Evolutionary conservation across 495 filamentous ascomycete genomes (phyloP).

Genomic region (Penicillium goetzii): DNA sequence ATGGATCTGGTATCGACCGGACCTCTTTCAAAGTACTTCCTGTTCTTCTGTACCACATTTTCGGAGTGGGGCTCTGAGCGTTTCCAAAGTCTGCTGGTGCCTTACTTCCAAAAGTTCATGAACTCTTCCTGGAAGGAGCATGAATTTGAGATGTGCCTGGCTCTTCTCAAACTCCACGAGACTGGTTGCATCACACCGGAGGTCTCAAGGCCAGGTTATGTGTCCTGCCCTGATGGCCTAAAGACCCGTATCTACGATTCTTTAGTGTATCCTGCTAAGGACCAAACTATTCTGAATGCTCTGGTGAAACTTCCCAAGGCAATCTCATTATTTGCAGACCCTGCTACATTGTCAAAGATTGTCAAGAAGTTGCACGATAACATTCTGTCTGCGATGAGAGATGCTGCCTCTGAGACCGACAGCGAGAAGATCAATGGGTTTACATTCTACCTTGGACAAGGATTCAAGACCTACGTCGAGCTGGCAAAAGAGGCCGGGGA

Average conservation of each 20-base stretch:
- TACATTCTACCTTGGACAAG: constrained; percentile 47
- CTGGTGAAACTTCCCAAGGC: constrained; percentile 45
- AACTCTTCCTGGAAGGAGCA: constrained; percentile 69
- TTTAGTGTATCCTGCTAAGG: constrained; percentile 51
- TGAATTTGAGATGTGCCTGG: constrained; percentile 67
- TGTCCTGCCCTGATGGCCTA: constrained; percentile 67
- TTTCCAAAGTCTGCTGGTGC: constrained; percentile 75
- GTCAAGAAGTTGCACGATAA: constrained; percentile 41
- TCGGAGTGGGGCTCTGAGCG: constrained; percentile 71
- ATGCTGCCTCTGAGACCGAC: constrained; percentile 29
- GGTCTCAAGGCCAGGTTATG: constrained; percentile 55
- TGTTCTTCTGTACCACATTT: constrained; percentile 81
- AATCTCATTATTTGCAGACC: constrained; percentile 42
- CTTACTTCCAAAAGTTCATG: constrained; percentile 84
- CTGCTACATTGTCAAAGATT: constrained; percentile 40
- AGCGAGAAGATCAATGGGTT: constrained; percentile 25
- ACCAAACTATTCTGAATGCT: constrained; percentile 43
- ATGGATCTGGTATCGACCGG: constrained; percentile 67
- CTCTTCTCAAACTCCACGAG: constrained; percentile 69
- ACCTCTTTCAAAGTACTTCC: constrained; percentile 66
- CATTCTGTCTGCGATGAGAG: constrained; percentile 30
- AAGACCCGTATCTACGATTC: constrained; percentile 68
- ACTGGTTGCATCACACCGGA: constrained; percentile 51
- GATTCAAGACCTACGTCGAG: constrained; percentile 53
- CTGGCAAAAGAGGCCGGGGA: constrained; percentile 34